Evolutionary conservation across 1,139 yeast species (phyloP).

Genomic region (Blastobotrys aristatus): DNA sequence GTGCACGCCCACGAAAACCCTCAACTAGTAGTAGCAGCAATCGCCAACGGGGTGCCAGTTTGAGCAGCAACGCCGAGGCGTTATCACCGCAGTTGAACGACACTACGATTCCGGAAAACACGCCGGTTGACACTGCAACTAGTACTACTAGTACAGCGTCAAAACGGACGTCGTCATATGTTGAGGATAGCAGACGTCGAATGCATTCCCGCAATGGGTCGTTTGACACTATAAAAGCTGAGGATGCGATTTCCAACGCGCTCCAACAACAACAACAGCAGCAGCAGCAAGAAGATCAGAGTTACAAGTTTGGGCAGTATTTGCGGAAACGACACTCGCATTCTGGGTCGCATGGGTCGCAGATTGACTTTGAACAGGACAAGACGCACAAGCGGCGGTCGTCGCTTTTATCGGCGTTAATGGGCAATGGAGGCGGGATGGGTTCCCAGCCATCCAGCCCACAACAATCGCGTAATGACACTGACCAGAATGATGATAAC

Average conservation of each 20-base stretch:
- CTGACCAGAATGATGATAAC: constrained; percentile 1
- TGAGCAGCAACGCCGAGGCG: no score
- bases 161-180: constrained; percentile 10
- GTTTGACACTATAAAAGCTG: constrained; percentile 21
- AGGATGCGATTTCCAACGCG: background rate
- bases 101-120: constrained; percentile 10
- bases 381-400: constrained; percentile 14
- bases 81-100: no score
- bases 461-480: constrained; percentile 1
- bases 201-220: constrained; percentile 21
- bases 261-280: background rate
- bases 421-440: constrained; percentile 15
- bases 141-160: background rate
- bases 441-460: constrained; percentile 16
- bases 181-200: constrained; percentile 12
- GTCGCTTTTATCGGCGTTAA: constrained; percentile 13
- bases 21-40: background rate
- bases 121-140: background rate
- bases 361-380: constrained; percentile 8
- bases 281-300: constrained; percentile 3
- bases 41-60: background rate
- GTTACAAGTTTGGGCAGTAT: constrained; percentile 1
- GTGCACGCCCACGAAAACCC: background rate
- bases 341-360: constrained; percentile 9
- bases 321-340: constrained; percentile 12